Conservation (phyloP, 2,329 filamentous ascomycete genomes). For the Bipolaris victoriae region DNA sequence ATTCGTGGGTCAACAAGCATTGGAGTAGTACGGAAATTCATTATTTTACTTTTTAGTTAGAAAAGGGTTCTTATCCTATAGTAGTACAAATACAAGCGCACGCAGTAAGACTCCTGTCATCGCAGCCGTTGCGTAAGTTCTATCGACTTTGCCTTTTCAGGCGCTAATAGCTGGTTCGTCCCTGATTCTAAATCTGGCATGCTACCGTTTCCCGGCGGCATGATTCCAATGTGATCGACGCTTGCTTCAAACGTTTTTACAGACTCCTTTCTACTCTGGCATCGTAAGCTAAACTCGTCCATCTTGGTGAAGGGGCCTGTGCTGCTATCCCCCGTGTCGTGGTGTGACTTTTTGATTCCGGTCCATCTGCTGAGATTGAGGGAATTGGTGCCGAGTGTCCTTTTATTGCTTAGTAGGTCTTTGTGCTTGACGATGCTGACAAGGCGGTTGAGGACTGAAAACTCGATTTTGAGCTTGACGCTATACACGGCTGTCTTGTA, state of each 20-base stretch:
- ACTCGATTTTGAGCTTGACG: constrained; percentile 59
- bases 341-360: not conserved
- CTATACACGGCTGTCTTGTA: constrained; percentile 51
- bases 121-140: not conserved
- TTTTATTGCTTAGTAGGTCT: constrained; percentile 1
- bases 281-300: not conserved
- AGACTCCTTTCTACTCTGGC: constrained; percentile 1
- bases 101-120: not conserved
- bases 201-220: not conserved
- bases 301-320: not conserved
- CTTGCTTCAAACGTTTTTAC: not conserved
- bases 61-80: too few species aligned
- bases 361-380: not conserved
- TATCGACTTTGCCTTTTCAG: not conserved
- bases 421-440: constrained; percentile 9
- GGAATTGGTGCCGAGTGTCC: not conserved
- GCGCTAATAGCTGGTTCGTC: not conserved
- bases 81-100: too few species aligned
- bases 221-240: not conserved
- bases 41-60: too few species aligned
- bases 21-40: too few species aligned
- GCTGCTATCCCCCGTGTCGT: not conserved
- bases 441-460: constrained; percentile 55
- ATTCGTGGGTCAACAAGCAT: too few species aligned
- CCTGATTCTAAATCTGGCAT: not conserved